phyloP scores from a whole-genome alignment of 108 stramenopile genomes.

The Mayamaea pseudoterrestris region DNA sequence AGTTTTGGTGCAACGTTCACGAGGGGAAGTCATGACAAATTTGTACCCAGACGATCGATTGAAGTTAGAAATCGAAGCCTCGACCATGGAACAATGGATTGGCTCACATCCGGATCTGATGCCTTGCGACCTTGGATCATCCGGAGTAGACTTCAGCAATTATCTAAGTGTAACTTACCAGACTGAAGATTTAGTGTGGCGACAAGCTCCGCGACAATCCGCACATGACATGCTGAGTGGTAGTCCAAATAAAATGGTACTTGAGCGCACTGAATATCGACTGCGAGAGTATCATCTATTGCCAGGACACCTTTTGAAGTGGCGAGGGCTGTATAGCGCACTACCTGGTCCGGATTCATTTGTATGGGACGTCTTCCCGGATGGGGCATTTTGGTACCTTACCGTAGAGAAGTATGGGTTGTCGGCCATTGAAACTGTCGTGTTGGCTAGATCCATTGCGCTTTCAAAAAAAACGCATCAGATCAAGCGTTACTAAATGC shows the following conservation, averaged over 20 bases:
- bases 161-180: not conserved
- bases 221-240: not conserved
- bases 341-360: not conserved
- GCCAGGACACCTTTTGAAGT: not conserved
- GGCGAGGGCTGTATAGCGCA: not conserved
- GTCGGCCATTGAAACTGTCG: no score
- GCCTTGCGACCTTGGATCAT: not conserved
- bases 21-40: not conserved
- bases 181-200: not conserved
- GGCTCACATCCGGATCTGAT: not conserved
- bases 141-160: slow-evolving; percentile 3
- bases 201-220: not conserved
- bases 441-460: no score
- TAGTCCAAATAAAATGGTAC: not conserved
- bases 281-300: not conserved
- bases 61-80: not conserved
- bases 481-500: no score
- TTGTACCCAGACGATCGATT: not conserved
- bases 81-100: not conserved
- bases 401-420: no score
- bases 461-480: no score
- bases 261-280: not conserved
- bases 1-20: not conserved
- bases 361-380: not conserved
- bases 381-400: not conserved